These are phyloP conservation scores for Margaritispora aquatica DNA, from an alignment of 495 filamentous ascomycete genomes.

Conservation along the genomic window DNA sequence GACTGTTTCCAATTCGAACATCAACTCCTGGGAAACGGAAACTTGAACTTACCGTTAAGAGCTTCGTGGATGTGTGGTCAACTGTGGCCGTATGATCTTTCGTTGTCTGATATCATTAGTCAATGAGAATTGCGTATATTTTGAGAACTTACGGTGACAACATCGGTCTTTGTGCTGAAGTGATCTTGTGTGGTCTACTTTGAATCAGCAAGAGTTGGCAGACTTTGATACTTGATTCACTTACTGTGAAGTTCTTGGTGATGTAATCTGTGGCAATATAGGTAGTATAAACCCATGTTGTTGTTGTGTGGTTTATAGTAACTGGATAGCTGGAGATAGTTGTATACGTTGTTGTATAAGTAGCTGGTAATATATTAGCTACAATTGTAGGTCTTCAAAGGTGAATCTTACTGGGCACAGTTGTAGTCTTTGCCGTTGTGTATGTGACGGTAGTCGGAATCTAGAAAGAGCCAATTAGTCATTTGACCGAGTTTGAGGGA, in stretches of 20 bases:
- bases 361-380: neutral
- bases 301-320: neutral
- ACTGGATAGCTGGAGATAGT: constrained; percentile 4
- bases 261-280: neutral
- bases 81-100: neutral
- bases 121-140: neutral
- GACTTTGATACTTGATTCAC: neutral
- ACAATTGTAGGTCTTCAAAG: neutral
- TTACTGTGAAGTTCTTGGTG: neutral
- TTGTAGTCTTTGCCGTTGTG: neutral
- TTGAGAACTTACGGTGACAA: neutral
- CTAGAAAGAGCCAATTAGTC: neutral
- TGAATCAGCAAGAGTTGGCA: neutral
- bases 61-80: neutral
- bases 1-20: neutral
- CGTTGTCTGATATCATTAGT: neutral
- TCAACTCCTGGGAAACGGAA: neutral
- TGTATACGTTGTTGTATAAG: constrained; percentile 3
- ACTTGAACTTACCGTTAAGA: neutral
- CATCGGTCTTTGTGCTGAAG: neutral
- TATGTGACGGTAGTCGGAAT: neutral
- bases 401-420: neutral
- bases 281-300: neutral
- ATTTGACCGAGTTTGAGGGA: neutral
- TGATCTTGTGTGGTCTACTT: neutral